These are phyloP conservation scores for Blastobotrys parvus DNA, from an alignment of 805 yeast genomes.

Conservation along the genomic window DNA sequence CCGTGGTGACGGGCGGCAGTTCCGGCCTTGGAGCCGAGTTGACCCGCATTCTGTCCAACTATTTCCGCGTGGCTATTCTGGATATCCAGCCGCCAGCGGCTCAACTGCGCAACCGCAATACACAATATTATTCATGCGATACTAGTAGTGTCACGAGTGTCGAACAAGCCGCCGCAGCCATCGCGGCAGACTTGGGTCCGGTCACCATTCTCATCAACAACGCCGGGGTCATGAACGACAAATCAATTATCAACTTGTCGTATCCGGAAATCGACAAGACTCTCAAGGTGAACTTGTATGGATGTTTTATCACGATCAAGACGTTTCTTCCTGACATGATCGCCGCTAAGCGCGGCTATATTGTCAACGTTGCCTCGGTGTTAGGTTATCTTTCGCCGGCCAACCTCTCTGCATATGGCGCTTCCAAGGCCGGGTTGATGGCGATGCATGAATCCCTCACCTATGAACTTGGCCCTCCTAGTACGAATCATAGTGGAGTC, in stretches of 20 bases:
- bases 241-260: constrained; percentile 44
- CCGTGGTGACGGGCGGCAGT: constrained; percentile 76
- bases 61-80: constrained; percentile 50
- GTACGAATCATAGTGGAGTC: constrained; percentile 24
- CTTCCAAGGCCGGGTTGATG: constrained; percentile 79
- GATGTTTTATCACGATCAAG: constrained; percentile 63
- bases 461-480: constrained; percentile 44
- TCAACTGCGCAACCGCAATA: constrained; percentile 31
- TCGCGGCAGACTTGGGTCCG: constrained; percentile 44
- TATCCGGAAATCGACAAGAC: constrained; percentile 54
- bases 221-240: constrained; percentile 67
- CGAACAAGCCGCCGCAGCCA: constrained; percentile 29
- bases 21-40: constrained; percentile 71
- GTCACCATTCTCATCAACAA: constrained; percentile 72
- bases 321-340: constrained; percentile 70
- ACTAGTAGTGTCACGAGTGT: constrained; percentile 49
- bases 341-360: constrained; percentile 51
- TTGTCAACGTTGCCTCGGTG: constrained; percentile 77
- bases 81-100: constrained; percentile 42
- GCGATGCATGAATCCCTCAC: constrained; percentile 78
- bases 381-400: constrained; percentile 84
- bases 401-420: constrained; percentile 70
- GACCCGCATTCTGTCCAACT: constrained; percentile 36
- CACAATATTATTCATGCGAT: constrained; percentile 59
- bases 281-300: constrained; percentile 58